phyloP scores from a whole-genome alignment of 1,139 yeast species.

The Chernovozyma sophiae-reginae region DNA sequence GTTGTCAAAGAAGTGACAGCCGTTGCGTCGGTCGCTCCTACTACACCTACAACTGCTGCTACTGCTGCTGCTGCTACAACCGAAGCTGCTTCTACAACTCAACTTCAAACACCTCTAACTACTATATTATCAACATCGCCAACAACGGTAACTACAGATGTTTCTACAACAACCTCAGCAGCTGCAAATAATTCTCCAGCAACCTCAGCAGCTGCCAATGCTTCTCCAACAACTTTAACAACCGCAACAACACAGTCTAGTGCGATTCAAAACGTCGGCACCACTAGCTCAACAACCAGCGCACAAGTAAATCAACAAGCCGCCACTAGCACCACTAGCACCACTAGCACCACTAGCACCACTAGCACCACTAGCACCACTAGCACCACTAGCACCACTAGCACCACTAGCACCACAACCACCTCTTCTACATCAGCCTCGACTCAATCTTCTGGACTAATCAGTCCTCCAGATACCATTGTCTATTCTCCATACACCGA shows the following conservation, averaged over 20 bases:
- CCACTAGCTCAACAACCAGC: constrained; percentile 9
- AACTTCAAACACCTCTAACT: constrained; percentile 10
- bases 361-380: constrained; percentile 11
- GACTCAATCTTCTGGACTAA: constrained; percentile 9
- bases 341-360: constrained; percentile 9
- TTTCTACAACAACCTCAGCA: constrained; percentile 7
- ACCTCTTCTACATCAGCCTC: constrained; percentile 20
- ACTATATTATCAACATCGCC: constrained; percentile 12
- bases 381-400: constrained; percentile 9
- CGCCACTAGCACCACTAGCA: constrained; percentile 12
- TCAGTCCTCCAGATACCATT: constrained; percentile 48
- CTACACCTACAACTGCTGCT: constrained; percentile 14
- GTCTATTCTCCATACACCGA: constrained; percentile 80
- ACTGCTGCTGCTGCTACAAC: constrained; percentile 1
- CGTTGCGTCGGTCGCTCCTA: constrained; percentile 4
- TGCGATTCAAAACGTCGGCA: constrained; percentile 9
- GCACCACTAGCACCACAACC: constrained; percentile 9
- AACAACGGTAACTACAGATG: constrained; percentile 10
- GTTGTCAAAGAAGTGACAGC: constrained; percentile 4
- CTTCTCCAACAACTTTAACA: constrained; percentile 20
- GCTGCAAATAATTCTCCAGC: constrained; percentile 12
- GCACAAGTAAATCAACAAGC: constrained; percentile 11
- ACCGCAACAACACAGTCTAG: constrained; percentile 9
- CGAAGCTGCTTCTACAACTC: constrained; percentile 9
- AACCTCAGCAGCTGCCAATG: constrained; percentile 9